Base-by-base conservation (phyloP, 2,329 filamentous ascomycete genomes). In the Botryosphaeria dothidea region DNA sequence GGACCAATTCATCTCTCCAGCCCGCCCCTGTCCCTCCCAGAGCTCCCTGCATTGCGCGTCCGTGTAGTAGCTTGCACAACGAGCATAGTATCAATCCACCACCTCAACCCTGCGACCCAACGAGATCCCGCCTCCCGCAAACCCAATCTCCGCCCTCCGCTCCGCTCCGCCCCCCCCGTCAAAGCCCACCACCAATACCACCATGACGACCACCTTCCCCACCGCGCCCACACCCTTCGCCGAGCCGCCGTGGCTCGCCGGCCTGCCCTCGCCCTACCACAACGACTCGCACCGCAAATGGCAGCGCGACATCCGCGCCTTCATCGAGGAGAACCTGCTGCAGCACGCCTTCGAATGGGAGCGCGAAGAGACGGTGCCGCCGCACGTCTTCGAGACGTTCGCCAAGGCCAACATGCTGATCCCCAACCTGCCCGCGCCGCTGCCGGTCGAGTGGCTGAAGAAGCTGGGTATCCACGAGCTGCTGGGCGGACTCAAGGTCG, bases 231-330 rank as follows among this genome's bases (percentile, higher is more conserved):
- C 91, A 27, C 90, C 90, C 58, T 91, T 92, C 78, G 88, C 88
- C 4, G 90, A 93, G 70, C 90, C 90, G 1, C 85, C 90, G 1
- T 92, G 89, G 79, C 83, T 92, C 52, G 82, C 82, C 69, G 89
- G 89, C 61, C 81, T 92, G 2, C 90, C 90, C 0, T 90, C 88
- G 0, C 87, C 90, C 13, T 90, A 92, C 79, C 91, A 90, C 79
- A 88, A 84, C 25, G 81, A 84, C 3, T 86, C 87, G 3, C 90
- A 92, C 73, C 80, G 81, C 15, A 80, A 78, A 72, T 92, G 88
- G 82, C 90, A 93, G 74, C 86, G 87, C 73, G 85, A 84, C 68
- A 89, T 88, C 72, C 87, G 88, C 38, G 83, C 81, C 5, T 92
- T 92, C 73, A 81, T 90, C 51, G 82, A 84, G 57, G 82, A 90